A percentile compares a stretch with the other conserved stretches of the same genome.
Evolutionary conservation across 352 stramenopile species (phyloP).

Genomic region (Phytophthora sp.): DNA sequence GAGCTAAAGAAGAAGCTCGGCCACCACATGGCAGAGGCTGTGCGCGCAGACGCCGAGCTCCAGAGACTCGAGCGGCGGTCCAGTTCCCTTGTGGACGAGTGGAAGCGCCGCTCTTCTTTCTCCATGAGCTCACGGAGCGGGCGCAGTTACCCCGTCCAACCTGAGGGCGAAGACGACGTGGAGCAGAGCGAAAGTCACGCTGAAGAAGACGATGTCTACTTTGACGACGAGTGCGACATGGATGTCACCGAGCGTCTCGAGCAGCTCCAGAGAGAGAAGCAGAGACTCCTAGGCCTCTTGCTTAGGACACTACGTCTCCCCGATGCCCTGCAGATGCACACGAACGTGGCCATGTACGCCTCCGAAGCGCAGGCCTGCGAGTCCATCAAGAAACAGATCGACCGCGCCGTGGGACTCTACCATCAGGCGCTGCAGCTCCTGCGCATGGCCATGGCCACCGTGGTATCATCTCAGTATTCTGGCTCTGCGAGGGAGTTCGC

Average conservation of each 20-base stretch:
- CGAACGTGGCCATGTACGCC: constrained; percentile 77
- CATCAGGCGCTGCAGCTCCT: constrained; percentile 71
- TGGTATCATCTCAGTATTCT: constrained; percentile 74
- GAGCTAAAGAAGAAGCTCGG: constrained; percentile 65
- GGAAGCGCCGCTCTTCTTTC: constrained; percentile 47
- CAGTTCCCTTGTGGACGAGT: constrained; percentile 53
- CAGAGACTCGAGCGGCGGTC: constrained; percentile 63
- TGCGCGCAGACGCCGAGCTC: constrained; percentile 58
- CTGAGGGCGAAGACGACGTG: constrained; percentile 31
- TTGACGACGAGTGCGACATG: constrained; percentile 32
- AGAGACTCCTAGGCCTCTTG: constrained; percentile 56
- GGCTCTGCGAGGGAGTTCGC: constrained; percentile 74
- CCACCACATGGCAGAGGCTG: constrained; percentile 58
- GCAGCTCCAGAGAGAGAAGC: constrained; percentile 64
- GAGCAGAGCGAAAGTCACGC: constrained; percentile 18
- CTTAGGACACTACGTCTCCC: constrained; percentile 51
- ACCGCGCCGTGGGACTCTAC: constrained; percentile 60
- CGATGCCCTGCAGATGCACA: constrained; percentile 67
- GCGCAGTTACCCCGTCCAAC: constrained; percentile 18
- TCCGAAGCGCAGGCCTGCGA: constrained; percentile 75
- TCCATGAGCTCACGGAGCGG: too few species aligned
- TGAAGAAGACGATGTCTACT: constrained; percentile 22
- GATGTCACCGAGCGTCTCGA: constrained; percentile 47
- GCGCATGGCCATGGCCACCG: constrained; percentile 62
- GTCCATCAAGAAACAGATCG: constrained; percentile 75